phyloP scores from a whole-genome alignment of 805 yeast species.

The Spathaspora gorwiae region DNA sequence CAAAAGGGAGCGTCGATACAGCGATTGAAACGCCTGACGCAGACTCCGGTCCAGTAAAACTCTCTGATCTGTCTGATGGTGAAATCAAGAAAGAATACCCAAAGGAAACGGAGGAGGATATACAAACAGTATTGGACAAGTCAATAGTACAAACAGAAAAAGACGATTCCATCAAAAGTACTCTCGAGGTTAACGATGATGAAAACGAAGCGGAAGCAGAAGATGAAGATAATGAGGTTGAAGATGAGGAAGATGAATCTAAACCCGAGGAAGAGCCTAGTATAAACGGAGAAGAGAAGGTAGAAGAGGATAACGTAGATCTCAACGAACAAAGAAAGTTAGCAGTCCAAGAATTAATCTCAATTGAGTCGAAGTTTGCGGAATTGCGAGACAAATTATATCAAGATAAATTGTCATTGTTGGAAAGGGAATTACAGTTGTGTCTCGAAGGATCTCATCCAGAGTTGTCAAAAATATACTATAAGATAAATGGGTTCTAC shows the following conservation, averaged over 20 bases:
- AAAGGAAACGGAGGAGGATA: conserved; percentile 9
- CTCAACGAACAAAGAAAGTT: conserved; percentile 45
- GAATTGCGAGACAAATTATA: conserved; percentile 76
- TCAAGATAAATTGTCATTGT: conserved; percentile 72
- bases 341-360: conserved; percentile 70
- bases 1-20: no score
- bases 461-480: conserved; percentile 68
- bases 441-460: conserved; percentile 91
- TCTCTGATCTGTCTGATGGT: no score
- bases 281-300: conserved; percentile 11
- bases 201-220: conserved; percentile 14
- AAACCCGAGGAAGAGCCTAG: conserved; percentile 14
- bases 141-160: neutral
- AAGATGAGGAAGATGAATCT: conserved; percentile 13
- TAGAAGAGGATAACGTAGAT: conserved; percentile 15
- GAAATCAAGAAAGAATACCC: neutral
- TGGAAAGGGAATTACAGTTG: conserved; percentile 79
- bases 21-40: no score
- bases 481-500: conserved; percentile 66
- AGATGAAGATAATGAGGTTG: conserved; percentile 12
- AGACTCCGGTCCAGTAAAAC: no score
- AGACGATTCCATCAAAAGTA: neutral
- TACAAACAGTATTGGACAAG: neutral
- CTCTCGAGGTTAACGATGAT: conserved; percentile 4
- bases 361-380: conserved; percentile 85